These are phyloP conservation scores for Plasmodium berghei DNA, from an alignment of 169 alveolate genomes.

Conservation along the genomic window DNA sequence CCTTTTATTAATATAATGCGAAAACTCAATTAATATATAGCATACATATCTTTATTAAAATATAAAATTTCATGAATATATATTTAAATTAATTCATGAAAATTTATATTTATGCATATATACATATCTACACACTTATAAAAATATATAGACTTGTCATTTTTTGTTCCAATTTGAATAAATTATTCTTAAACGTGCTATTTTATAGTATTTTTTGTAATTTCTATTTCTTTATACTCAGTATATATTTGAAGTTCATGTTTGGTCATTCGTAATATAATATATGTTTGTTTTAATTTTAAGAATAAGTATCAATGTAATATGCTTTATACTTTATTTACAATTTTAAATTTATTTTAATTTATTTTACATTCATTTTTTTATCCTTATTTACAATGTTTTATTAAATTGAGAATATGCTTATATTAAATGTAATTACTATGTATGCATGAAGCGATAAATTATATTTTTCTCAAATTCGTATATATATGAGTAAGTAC, in stretches of 20 bases:
- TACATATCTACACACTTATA: no score
- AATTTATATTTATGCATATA: no score
- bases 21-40: no score
- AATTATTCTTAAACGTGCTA: neutral
- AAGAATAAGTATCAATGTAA: neutral
- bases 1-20: no score
- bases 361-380: constrained; percentile 4
- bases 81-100: no score
- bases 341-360: neutral
- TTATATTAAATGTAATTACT: neutral
- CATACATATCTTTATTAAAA: no score
- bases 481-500: constrained; percentile 5
- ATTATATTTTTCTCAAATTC: neutral
- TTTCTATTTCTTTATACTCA: constrained; percentile 4
- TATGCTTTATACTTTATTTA: neutral
- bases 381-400: neutral
- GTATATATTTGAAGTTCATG: constrained; percentile 16
- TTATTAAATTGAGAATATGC: neutral
- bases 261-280: constrained; percentile 8
- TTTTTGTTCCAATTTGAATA: constrained; percentile 15
- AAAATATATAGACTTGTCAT: neutral
- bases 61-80: no score
- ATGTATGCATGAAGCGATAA: neutral
- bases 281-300: constrained; percentile 13
- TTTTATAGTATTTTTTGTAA: neutral